These are phyloP conservation scores for Exserohilum turcica DNA, from an alignment of 2,329 filamentous ascomycete genomes.

Conservation along the genomic window DNA sequence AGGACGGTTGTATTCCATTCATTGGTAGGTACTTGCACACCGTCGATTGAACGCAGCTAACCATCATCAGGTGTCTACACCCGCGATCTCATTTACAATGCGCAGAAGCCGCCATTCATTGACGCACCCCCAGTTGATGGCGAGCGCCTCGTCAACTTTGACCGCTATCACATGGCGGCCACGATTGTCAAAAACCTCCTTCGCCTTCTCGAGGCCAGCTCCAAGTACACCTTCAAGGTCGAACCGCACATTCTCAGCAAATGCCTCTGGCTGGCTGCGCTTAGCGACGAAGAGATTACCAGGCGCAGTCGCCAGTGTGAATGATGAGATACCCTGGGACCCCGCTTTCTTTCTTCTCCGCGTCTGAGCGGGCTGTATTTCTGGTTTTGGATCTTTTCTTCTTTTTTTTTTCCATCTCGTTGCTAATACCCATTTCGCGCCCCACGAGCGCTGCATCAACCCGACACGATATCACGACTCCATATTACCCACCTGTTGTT, in stretches of 20 bases:
- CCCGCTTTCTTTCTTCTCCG: slow-evolving; percentile 9
- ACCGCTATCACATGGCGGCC: slow-evolving; percentile 76
- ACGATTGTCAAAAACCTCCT: slow-evolving; percentile 79
- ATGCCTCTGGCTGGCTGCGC: slow-evolving; percentile 82
- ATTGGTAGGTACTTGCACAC: slow-evolving; percentile 62
- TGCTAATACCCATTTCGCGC: slow-evolving; percentile 30
- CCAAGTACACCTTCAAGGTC: slow-evolving; percentile 73
- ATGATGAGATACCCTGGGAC: slow-evolving; percentile 22
- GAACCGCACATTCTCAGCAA: slow-evolving; percentile 78
- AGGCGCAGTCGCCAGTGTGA: slow-evolving; percentile 40
- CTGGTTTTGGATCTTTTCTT: not conserved
- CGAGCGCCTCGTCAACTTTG: slow-evolving; percentile 79
- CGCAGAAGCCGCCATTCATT: slow-evolving; percentile 76
- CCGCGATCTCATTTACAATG: slow-evolving; percentile 81
- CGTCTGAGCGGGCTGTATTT: slow-evolving; percentile 19
- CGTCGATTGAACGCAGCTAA: slow-evolving; percentile 15
- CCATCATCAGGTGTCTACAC: slow-evolving; percentile 66
- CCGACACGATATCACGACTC: slow-evolving; percentile 38
- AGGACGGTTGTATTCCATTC: slow-evolving; percentile 80
- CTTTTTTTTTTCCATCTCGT: slow-evolving; percentile 19
- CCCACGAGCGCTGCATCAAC: slow-evolving; percentile 19
- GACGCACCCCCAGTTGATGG: slow-evolving; percentile 63
- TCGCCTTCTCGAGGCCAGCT: slow-evolving; percentile 77
- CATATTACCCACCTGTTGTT: slow-evolving; percentile 19
- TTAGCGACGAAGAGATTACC: slow-evolving; percentile 74